phyloP scores from a whole-genome alignment of 306 rosid species.

The Gastrolobium bilobum region DNA sequence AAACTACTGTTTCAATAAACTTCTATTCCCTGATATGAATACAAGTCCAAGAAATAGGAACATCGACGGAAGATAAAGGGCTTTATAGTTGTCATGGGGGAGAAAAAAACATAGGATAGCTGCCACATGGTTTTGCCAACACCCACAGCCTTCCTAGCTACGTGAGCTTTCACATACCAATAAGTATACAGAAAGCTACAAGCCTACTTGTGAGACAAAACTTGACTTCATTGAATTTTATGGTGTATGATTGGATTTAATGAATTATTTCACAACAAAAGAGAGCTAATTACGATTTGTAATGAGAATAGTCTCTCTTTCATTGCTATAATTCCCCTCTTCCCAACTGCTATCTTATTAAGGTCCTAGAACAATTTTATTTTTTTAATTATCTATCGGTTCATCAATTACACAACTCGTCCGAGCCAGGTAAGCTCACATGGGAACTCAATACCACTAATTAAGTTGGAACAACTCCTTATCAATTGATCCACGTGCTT shows the following conservation, averaged over 20 bases:
- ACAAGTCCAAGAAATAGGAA: background rate
- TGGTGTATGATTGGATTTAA: background rate
- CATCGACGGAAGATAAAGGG: background rate
- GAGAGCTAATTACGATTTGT: background rate
- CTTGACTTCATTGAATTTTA: background rate
- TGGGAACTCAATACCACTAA: too few relatives aligned
- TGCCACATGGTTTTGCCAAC: background rate
- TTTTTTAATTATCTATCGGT: too few relatives aligned
- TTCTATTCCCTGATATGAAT: too few relatives aligned
- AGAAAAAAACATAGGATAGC: background rate
- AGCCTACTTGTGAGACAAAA: too few relatives aligned
- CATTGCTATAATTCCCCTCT: background rate
- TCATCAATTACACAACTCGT: too few relatives aligned
- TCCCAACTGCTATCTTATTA: too few relatives aligned
- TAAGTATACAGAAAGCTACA: background rate
- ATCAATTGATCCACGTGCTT: too few relatives aligned
- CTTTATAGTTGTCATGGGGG: background rate
- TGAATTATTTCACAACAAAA: background rate
- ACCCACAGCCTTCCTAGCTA: slow-evolving; percentile 1
- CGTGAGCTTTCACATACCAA: background rate
- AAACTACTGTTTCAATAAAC: background rate
- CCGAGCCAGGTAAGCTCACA: too few relatives aligned
- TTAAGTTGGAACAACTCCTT: too few relatives aligned
- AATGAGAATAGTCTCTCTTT: background rate
- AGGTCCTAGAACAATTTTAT: too few relatives aligned